Evolutionary conservation across 192 early-diverging fungal genomes (phyloP).

Genomic region (Dissophora globulifera): DNA sequence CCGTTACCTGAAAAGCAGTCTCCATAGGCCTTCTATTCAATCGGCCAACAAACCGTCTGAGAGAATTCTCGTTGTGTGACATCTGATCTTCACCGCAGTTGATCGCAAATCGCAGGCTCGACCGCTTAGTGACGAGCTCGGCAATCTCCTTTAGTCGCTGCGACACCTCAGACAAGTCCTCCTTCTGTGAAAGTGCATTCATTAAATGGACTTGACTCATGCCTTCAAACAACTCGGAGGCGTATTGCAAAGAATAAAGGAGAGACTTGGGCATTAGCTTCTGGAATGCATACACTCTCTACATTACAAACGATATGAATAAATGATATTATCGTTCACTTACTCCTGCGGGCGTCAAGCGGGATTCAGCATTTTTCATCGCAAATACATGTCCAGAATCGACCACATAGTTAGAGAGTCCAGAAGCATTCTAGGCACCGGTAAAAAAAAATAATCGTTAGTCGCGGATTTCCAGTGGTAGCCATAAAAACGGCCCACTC

Average conservation of each 20-base stretch:
- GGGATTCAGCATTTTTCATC: slow-evolving; percentile 72
- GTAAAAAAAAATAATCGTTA: too few species aligned
- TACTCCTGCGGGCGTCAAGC: slow-evolving; percentile 67
- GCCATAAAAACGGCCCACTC: too few species aligned
- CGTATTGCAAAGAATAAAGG: slow-evolving; percentile 16
- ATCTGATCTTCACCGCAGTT: slow-evolving; percentile 65
- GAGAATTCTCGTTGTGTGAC: slow-evolving; percentile 54
- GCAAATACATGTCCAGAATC: slow-evolving; percentile 87
- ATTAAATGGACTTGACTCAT: slow-evolving; percentile 86
- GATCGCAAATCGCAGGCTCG: slow-evolving; percentile 58
- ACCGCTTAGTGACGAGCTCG: slow-evolving; percentile 55
- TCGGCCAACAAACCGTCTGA: slow-evolving; percentile 55
- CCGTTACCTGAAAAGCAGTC: slow-evolving; percentile 9
- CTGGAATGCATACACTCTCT: too few species aligned
- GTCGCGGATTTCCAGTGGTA: too few species aligned
- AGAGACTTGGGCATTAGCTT: too few species aligned
- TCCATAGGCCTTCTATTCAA: slow-evolving; percentile 27
- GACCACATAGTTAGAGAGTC: slow-evolving; percentile 82
- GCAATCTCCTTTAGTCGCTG: slow-evolving; percentile 70
- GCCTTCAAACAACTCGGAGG: slow-evolving; percentile 62
- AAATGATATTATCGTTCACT: too few species aligned
- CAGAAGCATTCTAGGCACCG: slow-evolving; percentile 77
- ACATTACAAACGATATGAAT: too few species aligned
- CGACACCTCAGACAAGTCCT: slow-evolving; percentile 71
- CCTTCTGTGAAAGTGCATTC: slow-evolving; percentile 72